Percentiles rank a stretch among this genome's conserved stretches.
These are phyloP conservation scores for Nicotiana knightiana DNA, from an alignment of 257 asterid genomes.

Conservation along the genomic window DNA sequence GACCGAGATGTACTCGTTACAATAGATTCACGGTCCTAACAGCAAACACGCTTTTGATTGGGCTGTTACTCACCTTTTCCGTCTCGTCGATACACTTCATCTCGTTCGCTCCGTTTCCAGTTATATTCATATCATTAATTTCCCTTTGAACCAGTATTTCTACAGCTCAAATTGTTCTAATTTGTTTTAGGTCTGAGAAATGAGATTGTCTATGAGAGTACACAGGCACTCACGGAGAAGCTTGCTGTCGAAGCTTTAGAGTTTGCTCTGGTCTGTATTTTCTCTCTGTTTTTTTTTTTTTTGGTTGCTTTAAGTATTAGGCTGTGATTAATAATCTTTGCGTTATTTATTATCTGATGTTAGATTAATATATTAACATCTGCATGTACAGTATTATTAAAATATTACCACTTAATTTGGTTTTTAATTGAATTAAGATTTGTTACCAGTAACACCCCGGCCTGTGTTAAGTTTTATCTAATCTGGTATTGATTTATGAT, in stretches of 20 bases:
- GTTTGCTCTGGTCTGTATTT: constrained; percentile 72
- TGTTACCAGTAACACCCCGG: background rate
- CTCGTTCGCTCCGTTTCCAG: constrained; percentile 74
- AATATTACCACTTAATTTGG: background rate
- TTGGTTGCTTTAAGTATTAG: no score
- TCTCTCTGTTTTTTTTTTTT: background rate
- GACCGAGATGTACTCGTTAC: constrained; percentile 80
- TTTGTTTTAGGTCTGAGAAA: constrained; percentile 38
- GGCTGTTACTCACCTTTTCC: constrained; percentile 69
- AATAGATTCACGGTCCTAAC: constrained; percentile 79
- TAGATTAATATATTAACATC: background rate
- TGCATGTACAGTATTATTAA: background rate
- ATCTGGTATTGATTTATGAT: background rate
- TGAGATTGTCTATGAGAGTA: constrained; percentile 47
- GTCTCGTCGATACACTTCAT: constrained; percentile 81
- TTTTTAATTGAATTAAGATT: background rate
- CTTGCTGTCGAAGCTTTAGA: constrained; percentile 74
- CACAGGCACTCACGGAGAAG: constrained; percentile 28
- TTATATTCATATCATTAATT: constrained; percentile 7
- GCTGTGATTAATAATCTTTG: background rate
- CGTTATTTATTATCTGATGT: background rate
- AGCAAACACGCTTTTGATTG: constrained; percentile 97
- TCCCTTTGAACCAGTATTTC: background rate
- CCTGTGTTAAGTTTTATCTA: no score
- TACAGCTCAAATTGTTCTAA: background rate